These are phyloP conservation scores for Vanrija humicola DNA, from an alignment of 1,284 basidiomycete genomes.

Conservation along the genomic window DNA sequence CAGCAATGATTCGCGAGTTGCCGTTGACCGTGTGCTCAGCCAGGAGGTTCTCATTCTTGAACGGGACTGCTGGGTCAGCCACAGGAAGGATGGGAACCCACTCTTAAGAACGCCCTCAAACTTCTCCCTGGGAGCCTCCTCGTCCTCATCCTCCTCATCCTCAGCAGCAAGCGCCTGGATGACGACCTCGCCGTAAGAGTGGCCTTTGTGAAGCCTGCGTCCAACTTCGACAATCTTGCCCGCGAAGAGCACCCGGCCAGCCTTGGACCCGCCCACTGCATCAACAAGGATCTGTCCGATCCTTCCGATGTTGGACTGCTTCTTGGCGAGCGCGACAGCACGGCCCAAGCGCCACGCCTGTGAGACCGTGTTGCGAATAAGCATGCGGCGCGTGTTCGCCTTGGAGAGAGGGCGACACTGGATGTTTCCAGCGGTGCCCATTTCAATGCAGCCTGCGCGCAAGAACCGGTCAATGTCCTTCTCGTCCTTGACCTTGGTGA, in stretches of 20 bases:
- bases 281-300: conserved; percentile 49
- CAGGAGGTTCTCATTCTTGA: conserved; percentile 60
- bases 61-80: conserved; percentile 49
- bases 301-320: conserved; percentile 44
- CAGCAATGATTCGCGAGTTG: conserved; percentile 38
- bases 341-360: conserved; percentile 58
- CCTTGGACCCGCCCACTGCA: conserved; percentile 54
- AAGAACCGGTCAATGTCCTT: conserved; percentile 23
- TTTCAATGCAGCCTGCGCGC: conserved; percentile 30
- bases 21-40: conserved; percentile 50
- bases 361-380: conserved; percentile 53
- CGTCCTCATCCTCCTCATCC: conserved; percentile 49
- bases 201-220: conserved; percentile 53
- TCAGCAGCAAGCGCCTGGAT: conserved; percentile 53
- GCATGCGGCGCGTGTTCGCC: conserved; percentile 9
- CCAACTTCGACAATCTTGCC: conserved; percentile 58
- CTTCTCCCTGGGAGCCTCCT: neutral
- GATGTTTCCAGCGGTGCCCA: conserved; percentile 33
- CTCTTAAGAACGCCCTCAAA: conserved; percentile 1
- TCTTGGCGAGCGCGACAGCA: conserved; percentile 50
- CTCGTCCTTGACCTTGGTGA: conserved; percentile 27
- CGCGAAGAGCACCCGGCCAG: conserved; percentile 55
- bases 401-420: conserved; percentile 22
- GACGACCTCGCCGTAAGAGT: conserved; percentile 55
- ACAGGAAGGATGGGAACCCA: too few species aligned